These are phyloP conservation scores for Cladosporium colombiae DNA, from an alignment of 2,329 filamentous ascomycete species.

Conservation along the genomic window DNA sequence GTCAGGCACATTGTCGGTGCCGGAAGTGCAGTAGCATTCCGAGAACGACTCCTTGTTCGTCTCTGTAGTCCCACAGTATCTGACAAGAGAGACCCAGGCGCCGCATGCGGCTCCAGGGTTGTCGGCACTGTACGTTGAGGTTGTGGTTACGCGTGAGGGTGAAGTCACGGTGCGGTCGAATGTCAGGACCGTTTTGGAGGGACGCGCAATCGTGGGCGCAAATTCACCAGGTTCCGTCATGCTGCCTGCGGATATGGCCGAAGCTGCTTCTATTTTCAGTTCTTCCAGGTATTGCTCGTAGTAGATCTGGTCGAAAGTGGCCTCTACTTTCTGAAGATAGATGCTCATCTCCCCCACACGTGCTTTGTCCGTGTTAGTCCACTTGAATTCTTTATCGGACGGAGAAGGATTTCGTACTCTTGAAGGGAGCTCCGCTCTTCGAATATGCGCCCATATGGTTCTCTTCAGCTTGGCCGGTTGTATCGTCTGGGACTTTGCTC, in stretches of 20 bases:
- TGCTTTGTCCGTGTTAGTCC: neutral
- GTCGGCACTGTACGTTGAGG: neutral
- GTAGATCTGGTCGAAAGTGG: neutral
- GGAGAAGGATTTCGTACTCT: neutral
- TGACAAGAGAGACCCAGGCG: neutral
- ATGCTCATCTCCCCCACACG: neutral
- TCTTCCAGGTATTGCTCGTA: neutral
- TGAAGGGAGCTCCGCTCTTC: neutral
- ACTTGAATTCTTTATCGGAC: neutral
- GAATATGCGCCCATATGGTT: neutral
- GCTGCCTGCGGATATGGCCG: neutral
- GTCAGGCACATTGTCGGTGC: neutral
- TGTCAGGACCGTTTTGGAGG: neutral
- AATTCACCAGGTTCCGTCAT: neutral
- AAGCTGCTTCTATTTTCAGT: neutral
- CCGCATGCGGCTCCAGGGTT: neutral
- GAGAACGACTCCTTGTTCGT: neutral
- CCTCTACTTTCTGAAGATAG: neutral
- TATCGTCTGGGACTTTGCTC: neutral
- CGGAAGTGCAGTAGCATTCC: neutral
- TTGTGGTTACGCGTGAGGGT: neutral
- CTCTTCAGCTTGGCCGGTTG: neutral
- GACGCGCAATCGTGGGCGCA: neutral
- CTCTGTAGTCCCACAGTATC: neutral
- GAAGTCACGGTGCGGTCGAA: neutral